These are phyloP conservation scores for Pisolithus microcarpus DNA, from an alignment of 768 basidiomycete genomes.

Conservation along the genomic window DNA sequence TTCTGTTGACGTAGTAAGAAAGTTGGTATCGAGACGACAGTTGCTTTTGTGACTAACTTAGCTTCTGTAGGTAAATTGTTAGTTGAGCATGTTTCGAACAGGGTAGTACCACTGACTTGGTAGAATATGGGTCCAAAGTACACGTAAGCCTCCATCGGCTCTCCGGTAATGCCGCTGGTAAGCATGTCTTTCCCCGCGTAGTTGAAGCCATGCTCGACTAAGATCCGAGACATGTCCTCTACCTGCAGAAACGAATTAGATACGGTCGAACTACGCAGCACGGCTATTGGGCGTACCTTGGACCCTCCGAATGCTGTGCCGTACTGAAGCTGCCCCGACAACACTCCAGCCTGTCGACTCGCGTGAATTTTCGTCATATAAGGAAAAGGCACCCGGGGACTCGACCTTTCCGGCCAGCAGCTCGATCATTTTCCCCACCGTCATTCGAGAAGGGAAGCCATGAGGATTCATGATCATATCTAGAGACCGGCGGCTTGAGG, in stretches of 20 bases:
- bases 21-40: conserved; percentile 6
- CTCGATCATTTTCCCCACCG: conserved; percentile 99
- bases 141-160: conserved; percentile 92
- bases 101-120: conserved; percentile 48
- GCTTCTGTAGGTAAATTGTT: conserved; percentile 51
- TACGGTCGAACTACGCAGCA: conserved; percentile 4
- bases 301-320: conserved; percentile 97
- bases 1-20: conserved; percentile 37
- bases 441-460: conserved; percentile 99
- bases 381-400: background rate
- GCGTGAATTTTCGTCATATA: background rate
- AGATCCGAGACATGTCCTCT: conserved; percentile 95
- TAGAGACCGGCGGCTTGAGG: conserved; percentile 23
- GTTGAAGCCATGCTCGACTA: conserved; percentile 92
- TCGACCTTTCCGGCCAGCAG: conserved; percentile 86
- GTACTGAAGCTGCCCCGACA: conserved; percentile 84
- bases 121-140: conserved; percentile 99
- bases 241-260: conserved; percentile 42
- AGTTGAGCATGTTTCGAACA: conserved; percentile 4
- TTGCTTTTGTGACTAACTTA: conserved; percentile 54
- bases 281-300: conserved; percentile 47
- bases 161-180: conserved; percentile 96
- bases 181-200: conserved; percentile 99
- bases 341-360: conserved; percentile 69
- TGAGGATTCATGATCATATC: conserved; percentile 99